Conservation (phyloP, 768 basidiomycete species). For the Termitomyces sp. region DNA sequence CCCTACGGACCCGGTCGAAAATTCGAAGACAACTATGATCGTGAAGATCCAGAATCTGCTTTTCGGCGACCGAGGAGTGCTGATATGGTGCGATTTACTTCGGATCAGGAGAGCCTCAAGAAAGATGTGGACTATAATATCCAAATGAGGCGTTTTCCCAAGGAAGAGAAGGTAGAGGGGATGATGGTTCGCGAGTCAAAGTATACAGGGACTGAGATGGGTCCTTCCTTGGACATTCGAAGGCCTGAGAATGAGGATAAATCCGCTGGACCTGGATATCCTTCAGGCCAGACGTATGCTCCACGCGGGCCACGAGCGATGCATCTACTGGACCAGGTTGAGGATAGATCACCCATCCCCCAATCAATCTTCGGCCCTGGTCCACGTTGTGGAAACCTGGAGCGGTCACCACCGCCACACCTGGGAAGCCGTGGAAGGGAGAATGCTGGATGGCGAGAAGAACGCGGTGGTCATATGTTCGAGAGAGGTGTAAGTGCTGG, state of each 20-base stretch:
- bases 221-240: conserved; percentile 3
- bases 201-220: not conserved
- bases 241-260: not conserved
- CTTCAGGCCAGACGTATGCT: conserved; percentile 12
- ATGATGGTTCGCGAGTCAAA: not conserved
- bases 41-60: not conserved
- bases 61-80: not conserved
- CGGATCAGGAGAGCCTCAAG: not conserved
- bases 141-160: not conserved
- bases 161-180: not conserved
- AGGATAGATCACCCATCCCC: conserved; percentile 8
- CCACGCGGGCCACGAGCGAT: conserved; percentile 21
- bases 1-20: not conserved
- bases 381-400: conserved; percentile 1
- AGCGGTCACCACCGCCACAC: conserved; percentile 19
- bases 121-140: not conserved
- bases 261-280: conserved; percentile 18
- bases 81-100: not conserved
- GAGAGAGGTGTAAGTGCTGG: conserved; percentile 9
- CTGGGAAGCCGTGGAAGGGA: conserved; percentile 5
- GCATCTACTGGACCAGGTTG: conserved; percentile 11
- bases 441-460: conserved; percentile 11
- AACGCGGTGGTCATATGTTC: conserved; percentile 1
- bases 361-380: conserved; percentile 3
- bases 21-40: not conserved